These are phyloP conservation scores for Solanum appendiculatum DNA, from an alignment of 257 asterid genomes.

Conservation along the genomic window DNA sequence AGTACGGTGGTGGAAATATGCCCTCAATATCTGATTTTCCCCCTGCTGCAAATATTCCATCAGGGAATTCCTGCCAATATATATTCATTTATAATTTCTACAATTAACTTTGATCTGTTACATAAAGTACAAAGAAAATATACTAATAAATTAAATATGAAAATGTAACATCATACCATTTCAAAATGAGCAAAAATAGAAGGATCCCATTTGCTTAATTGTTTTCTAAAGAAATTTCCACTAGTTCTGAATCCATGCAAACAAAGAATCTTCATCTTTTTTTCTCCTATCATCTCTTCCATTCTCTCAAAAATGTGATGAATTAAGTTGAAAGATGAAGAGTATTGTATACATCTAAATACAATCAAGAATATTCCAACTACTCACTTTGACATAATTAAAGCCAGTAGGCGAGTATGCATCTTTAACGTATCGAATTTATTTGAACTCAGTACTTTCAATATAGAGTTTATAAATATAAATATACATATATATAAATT, in stretches of 20 bases:
- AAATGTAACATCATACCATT: constrained; percentile 20
- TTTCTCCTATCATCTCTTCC: background rate
- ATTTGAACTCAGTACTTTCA: background rate
- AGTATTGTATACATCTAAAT: background rate
- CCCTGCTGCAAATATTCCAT: constrained; percentile 46
- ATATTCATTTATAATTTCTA: background rate
- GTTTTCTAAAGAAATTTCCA: constrained; percentile 51
- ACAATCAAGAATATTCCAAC: background rate
- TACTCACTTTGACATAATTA: background rate
- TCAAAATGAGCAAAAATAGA: constrained; percentile 40
- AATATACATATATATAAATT: too few species aligned
- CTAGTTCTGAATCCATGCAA: constrained; percentile 71
- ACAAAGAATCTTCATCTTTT: constrained; percentile 46
- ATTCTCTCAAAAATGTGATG: background rate
- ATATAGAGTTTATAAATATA: too few species aligned
- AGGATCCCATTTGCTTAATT: constrained; percentile 65
- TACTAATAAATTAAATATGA: background rate
- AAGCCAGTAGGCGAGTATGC: too few species aligned
- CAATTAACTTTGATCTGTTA: background rate
- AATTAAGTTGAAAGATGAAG: background rate
- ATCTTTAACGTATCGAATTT: background rate
- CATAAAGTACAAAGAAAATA: background rate
- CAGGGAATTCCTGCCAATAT: constrained; percentile 39
- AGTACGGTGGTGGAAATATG: constrained; percentile 59
- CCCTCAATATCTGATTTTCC: constrained; percentile 66